A percentile compares a stretch with the other conserved stretches of the same genome.
Conservation (phyloP, 352 stramenopile species). For the Phytophthora ramorum region DNA sequence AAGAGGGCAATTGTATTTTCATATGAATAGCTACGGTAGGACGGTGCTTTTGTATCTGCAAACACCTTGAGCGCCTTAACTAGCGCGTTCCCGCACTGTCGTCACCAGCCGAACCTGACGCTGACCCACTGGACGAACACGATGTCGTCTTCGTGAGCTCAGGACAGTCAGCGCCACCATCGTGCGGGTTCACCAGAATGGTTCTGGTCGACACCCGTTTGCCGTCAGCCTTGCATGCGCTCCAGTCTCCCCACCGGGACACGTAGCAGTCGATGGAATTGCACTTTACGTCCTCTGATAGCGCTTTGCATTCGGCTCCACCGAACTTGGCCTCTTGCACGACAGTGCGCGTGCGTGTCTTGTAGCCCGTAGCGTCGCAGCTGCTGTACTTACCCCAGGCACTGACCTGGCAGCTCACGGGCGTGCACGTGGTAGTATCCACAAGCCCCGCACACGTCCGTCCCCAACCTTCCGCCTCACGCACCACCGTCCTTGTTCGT, state of each 20-base stretch:
- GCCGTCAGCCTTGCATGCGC: constrained; percentile 22
- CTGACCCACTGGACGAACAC: constrained; percentile 17
- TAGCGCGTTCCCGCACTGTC: background rate
- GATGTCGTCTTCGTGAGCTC: constrained; percentile 24
- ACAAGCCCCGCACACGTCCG: constrained; percentile 30
- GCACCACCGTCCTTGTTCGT: constrained; percentile 32
- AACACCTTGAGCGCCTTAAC: background rate
- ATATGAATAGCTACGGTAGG: background rate
- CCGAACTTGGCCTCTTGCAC: constrained; percentile 26
- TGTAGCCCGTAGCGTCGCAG: constrained; percentile 37
- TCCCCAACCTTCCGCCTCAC: constrained; percentile 20
- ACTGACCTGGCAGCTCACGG: constrained; percentile 35
- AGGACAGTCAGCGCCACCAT: constrained; percentile 50
- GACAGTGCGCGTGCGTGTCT: constrained; percentile 35
- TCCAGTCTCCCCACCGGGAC: constrained; percentile 41
- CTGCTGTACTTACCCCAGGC: constrained; percentile 32
- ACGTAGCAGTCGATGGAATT: constrained; percentile 41
- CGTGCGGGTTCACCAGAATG: constrained; percentile 40
- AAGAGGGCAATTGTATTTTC: background rate
- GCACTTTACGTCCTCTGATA: constrained; percentile 37
- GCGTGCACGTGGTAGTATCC: constrained; percentile 29
- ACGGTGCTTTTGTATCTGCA: background rate
- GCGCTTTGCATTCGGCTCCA: constrained; percentile 25
- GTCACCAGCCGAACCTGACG: constrained; percentile 8
- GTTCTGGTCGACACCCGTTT: constrained; percentile 44